Percentiles rank a stretch among this genome's conserved stretches.
phyloP scores from a whole-genome alignment of 2,329 filamentous ascomycete genomes.

The Ascomycota sp. region DNA sequence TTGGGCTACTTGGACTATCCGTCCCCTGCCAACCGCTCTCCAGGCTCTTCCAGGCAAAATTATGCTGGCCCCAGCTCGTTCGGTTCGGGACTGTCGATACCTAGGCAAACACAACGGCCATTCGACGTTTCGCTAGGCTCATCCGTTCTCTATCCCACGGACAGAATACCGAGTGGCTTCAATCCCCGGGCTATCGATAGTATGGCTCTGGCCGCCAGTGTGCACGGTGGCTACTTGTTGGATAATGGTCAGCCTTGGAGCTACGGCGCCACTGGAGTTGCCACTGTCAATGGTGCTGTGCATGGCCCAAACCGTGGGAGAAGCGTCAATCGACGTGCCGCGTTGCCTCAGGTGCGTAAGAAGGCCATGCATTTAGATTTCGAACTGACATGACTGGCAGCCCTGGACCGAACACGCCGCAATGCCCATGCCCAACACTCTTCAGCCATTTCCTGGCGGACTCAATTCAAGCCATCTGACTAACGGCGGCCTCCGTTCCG shows the following conservation, averaged over 20 bases:
- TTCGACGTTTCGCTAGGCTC: conserved; percentile 47
- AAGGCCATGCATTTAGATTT: not conserved
- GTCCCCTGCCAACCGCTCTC: conserved; percentile 35
- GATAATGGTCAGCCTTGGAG: conserved; percentile 67
- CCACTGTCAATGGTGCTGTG: conserved; percentile 38
- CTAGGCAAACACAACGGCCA: conserved; percentile 41
- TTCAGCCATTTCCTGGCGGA: conserved; percentile 14
- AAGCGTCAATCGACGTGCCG: conserved; percentile 30
- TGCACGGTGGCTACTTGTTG: conserved; percentile 27
- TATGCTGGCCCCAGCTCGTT: conserved; percentile 25
- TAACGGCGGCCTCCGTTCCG: conserved; percentile 21
- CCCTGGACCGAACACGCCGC: conserved; percentile 27
- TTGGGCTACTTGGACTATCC: conserved; percentile 51
- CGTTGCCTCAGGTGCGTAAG: conserved; percentile 51
- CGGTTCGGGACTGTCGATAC: conserved; percentile 22
- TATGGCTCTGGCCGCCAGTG: conserved; percentile 15
- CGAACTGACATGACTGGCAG: conserved; percentile 10
- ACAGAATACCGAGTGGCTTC: conserved; percentile 38
- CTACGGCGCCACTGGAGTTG: conserved; percentile 44
- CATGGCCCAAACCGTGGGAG: conserved; percentile 38
- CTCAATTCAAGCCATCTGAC: conserved; percentile 16
- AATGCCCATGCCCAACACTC: conserved; percentile 18
- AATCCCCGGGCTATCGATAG: conserved; percentile 35
- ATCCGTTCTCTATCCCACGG: conserved; percentile 45
- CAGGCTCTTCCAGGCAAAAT: conserved; percentile 43